Conservation (phyloP, 169 alveolate species). For the Plasmodium ovale region DNA sequence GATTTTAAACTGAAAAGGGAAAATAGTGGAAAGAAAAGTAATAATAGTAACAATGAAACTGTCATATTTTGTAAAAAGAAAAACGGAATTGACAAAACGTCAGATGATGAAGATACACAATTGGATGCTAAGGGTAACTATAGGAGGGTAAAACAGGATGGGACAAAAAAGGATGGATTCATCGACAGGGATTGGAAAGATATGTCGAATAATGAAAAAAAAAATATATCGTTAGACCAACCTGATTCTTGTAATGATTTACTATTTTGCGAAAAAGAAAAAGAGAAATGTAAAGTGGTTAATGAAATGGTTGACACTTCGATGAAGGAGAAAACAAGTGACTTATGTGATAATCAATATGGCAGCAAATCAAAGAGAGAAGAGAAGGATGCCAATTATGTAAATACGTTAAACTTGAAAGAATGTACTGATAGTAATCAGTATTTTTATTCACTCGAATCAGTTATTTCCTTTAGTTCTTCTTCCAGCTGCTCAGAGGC, state of each 20-base stretch:
- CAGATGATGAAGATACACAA: background rate
- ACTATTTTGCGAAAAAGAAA: background rate
- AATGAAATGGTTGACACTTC: background rate
- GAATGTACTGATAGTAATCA: background rate
- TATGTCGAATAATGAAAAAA: no score
- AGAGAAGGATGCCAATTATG: background rate
- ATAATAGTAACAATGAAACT: background rate
- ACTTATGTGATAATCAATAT: background rate
- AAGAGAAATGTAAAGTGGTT: background rate
- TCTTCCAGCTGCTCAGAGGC: conserved; percentile 17
- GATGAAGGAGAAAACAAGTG: background rate
- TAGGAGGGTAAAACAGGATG: background rate
- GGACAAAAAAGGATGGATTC: background rate
- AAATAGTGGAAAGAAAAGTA: background rate
- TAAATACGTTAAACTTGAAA: background rate
- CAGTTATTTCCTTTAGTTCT: background rate
- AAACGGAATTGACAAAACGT: no score
- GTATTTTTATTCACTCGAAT: background rate
- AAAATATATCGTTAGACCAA: no score
- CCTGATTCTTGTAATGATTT: no score
- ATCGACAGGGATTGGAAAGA: no score
- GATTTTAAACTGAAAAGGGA: background rate
- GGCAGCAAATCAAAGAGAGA: conserved; percentile 1
- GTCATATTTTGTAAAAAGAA: no score
- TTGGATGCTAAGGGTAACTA: background rate